A percentile compares a stretch with the other conserved stretches of the same genome.
Conservation (phyloP, 2,329 filamentous ascomycete genomes). For the Chaetomium sp. region DNA sequence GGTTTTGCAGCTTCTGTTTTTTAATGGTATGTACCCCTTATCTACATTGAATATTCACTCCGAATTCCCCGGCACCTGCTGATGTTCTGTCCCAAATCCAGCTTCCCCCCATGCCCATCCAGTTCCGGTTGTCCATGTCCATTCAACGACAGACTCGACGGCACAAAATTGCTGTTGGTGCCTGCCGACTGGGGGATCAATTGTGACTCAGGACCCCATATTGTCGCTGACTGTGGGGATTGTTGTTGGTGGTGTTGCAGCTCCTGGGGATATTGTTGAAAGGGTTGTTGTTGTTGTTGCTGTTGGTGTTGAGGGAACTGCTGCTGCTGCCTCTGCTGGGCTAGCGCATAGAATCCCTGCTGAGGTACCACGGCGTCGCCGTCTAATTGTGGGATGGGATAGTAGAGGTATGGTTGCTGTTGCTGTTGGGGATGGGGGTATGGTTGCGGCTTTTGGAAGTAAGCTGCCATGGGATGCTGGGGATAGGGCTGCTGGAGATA, state of each 20-base stretch:
- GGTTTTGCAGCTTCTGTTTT: too few species aligned
- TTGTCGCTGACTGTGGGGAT: neutral
- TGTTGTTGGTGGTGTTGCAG: neutral
- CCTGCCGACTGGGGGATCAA: neutral
- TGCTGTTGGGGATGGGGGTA: neutral
- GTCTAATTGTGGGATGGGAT: neutral
- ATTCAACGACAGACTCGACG: too few species aligned
- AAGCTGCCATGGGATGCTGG: neutral
- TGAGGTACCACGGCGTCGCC: neutral
- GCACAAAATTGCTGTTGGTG: too few species aligned
- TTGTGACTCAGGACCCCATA: neutral
- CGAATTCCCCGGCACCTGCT: too few species aligned
- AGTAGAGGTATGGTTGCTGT: neutral
- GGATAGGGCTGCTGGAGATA: slow-evolving; percentile 2
- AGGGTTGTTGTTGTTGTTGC: slow-evolving; percentile 4
- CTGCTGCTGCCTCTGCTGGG: neutral
- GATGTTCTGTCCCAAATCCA: too few species aligned
- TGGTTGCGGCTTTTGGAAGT: slow-evolving; percentile 1
- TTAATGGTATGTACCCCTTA: too few species aligned
- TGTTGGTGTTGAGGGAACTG: slow-evolving; percentile 9
- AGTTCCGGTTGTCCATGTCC: too few species aligned
- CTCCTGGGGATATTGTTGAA: neutral
- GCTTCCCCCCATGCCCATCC: too few species aligned
- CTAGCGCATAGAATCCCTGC: too few species aligned
- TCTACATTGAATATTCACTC: too few species aligned